Evolutionary conservation across 306 rosid genomes (phyloP).

Genomic region (Cucurbita ficifolia): DNA sequence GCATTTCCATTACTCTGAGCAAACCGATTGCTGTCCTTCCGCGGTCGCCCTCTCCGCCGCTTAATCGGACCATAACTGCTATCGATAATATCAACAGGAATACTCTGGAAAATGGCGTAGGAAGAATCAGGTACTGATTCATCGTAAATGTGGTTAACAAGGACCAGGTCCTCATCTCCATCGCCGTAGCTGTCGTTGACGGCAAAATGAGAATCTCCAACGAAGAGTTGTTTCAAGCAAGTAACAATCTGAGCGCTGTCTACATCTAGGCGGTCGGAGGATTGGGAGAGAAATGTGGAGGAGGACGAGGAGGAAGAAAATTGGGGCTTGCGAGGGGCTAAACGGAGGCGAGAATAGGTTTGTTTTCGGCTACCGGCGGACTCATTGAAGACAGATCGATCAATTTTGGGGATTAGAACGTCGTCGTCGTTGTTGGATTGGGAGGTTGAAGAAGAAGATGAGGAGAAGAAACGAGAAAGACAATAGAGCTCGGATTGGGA

Average conservation of each 20-base stretch:
- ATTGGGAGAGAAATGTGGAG: conserved; percentile 9
- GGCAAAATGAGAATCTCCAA: conserved; percentile 17
- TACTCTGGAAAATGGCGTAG: not conserved
- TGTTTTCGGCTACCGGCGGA: conserved; percentile 94
- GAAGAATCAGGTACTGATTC: conserved; percentile 6
- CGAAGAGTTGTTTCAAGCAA: conserved; percentile 42
- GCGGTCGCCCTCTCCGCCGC: conserved; percentile 76
- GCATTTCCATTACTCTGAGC: not conserved
- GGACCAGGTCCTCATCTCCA: conserved; percentile 15
- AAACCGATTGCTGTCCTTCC: conserved; percentile 23
- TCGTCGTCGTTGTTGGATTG: conserved; percentile 26
- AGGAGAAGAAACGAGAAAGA: conserved; percentile 33
- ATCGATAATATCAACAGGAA: not conserved
- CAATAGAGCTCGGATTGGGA: conserved; percentile 59
- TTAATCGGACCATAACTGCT: conserved; percentile 7
- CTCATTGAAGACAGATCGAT: conserved; percentile 83
- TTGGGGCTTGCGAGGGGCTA: conserved; percentile 41
- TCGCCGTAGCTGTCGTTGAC: not conserved
- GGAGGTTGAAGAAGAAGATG: conserved; percentile 16
- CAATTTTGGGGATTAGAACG: conserved; percentile 52
- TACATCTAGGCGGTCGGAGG: conserved; percentile 20
- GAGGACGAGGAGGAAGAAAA: conserved; percentile 16
- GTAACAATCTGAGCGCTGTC: conserved; percentile 33
- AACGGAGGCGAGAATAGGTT: conserved; percentile 71
- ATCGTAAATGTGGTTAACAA: conserved; percentile 13